These are phyloP conservation scores for Chrysoporthe cubensis DNA, from an alignment of 2,329 filamentous ascomycete species.

Conservation along the genomic window DNA sequence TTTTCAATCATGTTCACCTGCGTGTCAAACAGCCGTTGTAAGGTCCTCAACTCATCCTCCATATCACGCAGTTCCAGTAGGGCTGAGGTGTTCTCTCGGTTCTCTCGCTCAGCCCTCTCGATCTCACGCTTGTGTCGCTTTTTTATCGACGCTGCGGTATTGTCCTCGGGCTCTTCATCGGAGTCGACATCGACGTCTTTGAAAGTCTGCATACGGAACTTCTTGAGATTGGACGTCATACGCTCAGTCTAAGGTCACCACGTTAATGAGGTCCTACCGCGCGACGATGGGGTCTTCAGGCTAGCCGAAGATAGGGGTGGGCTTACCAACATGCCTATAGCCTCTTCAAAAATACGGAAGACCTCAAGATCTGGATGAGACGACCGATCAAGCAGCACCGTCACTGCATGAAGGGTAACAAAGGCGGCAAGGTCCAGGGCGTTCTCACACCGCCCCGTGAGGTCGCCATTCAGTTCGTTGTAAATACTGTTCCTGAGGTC, in stretches of 20 bases:
- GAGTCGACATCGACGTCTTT: slow-evolving; percentile 42
- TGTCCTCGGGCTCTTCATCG: slow-evolving; percentile 41
- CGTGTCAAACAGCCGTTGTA: slow-evolving; percentile 60
- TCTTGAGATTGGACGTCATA: slow-evolving; percentile 65
- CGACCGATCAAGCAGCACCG: slow-evolving; percentile 62
- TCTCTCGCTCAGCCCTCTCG: slow-evolving; percentile 55
- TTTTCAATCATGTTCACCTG: slow-evolving; percentile 55
- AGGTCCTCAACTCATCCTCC: slow-evolving; percentile 64
- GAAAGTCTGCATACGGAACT: slow-evolving; percentile 63
- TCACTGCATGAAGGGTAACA: slow-evolving; percentile 64
- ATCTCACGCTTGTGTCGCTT: slow-evolving; percentile 46
- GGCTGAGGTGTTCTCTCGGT: slow-evolving; percentile 65
- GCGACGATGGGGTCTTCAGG: slow-evolving; percentile 18
- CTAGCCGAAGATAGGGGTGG: background rate
- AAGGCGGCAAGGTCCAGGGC: slow-evolving; percentile 65
- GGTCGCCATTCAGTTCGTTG: slow-evolving; percentile 67
- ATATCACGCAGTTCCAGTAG: slow-evolving; percentile 66
- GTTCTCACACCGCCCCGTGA: slow-evolving; percentile 65
- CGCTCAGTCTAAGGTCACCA: slow-evolving; percentile 55
- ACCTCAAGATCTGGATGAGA: slow-evolving; percentile 66
- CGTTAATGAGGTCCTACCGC: background rate
- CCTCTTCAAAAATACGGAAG: slow-evolving; percentile 68
- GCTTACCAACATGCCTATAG: slow-evolving; percentile 63
- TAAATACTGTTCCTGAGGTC: slow-evolving; percentile 68
- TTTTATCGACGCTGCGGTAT: slow-evolving; percentile 48